phyloP scores from a whole-genome alignment of 345 rosid genomes.

The Arabidopsis suecica region DNA sequence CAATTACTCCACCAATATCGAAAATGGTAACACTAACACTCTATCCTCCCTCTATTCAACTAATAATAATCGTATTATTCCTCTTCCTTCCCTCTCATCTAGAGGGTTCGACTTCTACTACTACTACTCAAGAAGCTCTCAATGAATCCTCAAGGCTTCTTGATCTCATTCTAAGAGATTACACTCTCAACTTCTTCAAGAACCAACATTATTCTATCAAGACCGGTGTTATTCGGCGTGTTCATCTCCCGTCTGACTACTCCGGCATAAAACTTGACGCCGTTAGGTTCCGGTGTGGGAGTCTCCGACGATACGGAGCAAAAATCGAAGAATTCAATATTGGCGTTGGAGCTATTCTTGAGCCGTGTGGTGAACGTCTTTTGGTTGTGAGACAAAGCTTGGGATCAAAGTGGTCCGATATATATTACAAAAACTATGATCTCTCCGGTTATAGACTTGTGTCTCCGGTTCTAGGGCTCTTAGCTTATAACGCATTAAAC shows the following conservation, averaged over 20 bases:
- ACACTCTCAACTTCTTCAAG: constrained; percentile 70
- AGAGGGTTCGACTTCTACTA: constrained; percentile 23
- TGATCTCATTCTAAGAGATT: constrained; percentile 80
- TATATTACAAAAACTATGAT: constrained; percentile 68
- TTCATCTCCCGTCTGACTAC: constrained; percentile 71
- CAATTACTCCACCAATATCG: constrained; percentile 13
- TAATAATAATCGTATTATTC: constrained; percentile 7
- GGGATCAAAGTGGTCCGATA: constrained; percentile 73
- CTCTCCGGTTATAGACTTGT: constrained; percentile 78
- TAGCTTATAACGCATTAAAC: constrained; percentile 66
- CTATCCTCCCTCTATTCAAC: constrained; percentile 25
- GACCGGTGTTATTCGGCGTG: constrained; percentile 60
- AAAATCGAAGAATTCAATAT: constrained; percentile 71
- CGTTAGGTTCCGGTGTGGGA: constrained; percentile 84
- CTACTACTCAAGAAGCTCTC: constrained; percentile 45
- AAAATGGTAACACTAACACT: constrained; percentile 36
- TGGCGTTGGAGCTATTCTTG: constrained; percentile 61
- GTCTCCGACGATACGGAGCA: constrained; percentile 86
- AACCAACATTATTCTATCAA: constrained; percentile 43
- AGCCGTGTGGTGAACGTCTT: constrained; percentile 86
- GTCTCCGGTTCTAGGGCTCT: constrained; percentile 81
- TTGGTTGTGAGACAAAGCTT: constrained; percentile 75
- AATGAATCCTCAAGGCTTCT: constrained; percentile 66
- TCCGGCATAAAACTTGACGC: constrained; percentile 66
- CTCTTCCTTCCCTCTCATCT: constrained; percentile 26